Conservation (phyloP, 2,329 filamentous ascomycete species). For the Aspergillus pseudotamarii region DNA sequence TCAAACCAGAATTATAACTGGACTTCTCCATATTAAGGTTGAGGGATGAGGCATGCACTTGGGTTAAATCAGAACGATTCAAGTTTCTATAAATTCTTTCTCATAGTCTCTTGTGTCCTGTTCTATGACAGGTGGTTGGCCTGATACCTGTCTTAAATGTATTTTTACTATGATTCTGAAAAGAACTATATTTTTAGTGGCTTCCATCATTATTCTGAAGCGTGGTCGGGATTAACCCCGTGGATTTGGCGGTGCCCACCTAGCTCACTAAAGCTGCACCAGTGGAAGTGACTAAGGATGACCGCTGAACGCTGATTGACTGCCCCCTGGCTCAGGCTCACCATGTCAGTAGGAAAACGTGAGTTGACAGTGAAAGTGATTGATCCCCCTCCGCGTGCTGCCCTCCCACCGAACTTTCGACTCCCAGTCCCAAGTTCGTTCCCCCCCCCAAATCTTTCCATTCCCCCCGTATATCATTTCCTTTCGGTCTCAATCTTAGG, state of each 20-base stretch:
- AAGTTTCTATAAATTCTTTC: background rate
- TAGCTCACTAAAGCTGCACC: background rate
- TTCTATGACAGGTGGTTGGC: background rate
- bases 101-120: background rate
- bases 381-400: conserved; percentile 4
- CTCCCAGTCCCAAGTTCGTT: background rate
- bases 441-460: conserved; percentile 1
- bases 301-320: conserved; percentile 6
- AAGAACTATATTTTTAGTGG: background rate
- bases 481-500: conserved; percentile 15
- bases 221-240: background rate
- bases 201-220: background rate
- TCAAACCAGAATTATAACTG: background rate
- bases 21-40: background rate
- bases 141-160: background rate
- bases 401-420: conserved; percentile 6
- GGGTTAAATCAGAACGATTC: background rate
- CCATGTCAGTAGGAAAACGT: background rate
- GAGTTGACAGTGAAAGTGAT: background rate
- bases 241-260: background rate
- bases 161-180: background rate
- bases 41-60: background rate
- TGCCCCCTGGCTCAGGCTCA: conserved; percentile 12
- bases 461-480: conserved; percentile 10
- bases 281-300: background rate